These are phyloP conservation scores for Setaria viridis DNA, from an alignment of 202 grass and related monocot species.

Conservation along the genomic window DNA sequence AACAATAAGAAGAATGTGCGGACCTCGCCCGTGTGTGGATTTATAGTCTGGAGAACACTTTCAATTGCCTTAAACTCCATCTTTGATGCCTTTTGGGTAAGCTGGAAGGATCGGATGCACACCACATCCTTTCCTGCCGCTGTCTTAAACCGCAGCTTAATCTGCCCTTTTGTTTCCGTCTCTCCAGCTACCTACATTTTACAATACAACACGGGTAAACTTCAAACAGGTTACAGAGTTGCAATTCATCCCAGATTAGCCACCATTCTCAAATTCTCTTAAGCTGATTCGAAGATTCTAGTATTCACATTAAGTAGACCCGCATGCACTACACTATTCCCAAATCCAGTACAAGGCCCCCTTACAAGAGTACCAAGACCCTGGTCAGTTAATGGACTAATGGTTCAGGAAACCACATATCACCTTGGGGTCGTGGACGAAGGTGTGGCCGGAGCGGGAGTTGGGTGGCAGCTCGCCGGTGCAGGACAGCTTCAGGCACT, in stretches of 20 bases:
- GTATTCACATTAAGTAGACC: not conserved
- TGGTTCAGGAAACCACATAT: not conserved
- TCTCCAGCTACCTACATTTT: conserved; percentile 84
- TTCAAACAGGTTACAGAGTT: not conserved
- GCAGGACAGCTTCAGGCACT: conserved; percentile 97
- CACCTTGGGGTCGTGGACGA: conserved; percentile 96
- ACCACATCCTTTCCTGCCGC: conserved; percentile 96
- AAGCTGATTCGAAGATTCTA: not conserved
- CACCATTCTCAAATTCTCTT: conserved; percentile 11
- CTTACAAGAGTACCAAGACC: not conserved
- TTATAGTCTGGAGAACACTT: conserved; percentile 96
- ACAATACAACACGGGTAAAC: conserved; percentile 17
- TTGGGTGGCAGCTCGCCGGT: conserved; percentile 95
- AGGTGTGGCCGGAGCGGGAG: conserved; percentile 93
- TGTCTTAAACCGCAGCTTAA: conserved; percentile 95
- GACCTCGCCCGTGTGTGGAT: conserved; percentile 97
- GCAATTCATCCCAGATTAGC: conserved; percentile 1
- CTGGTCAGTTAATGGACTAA: conserved; percentile 8
- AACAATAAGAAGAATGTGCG: not conserved
- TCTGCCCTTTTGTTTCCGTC: conserved; percentile 92
- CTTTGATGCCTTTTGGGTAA: conserved; percentile 97
- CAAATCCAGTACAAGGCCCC: conserved; percentile 20
- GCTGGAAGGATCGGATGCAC: conserved; percentile 97
- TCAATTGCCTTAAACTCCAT: conserved; percentile 99
- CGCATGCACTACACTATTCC: not conserved